phyloP scores from a whole-genome alignment of 257 asterid species.

The Scutellaria baicalensis region DNA sequence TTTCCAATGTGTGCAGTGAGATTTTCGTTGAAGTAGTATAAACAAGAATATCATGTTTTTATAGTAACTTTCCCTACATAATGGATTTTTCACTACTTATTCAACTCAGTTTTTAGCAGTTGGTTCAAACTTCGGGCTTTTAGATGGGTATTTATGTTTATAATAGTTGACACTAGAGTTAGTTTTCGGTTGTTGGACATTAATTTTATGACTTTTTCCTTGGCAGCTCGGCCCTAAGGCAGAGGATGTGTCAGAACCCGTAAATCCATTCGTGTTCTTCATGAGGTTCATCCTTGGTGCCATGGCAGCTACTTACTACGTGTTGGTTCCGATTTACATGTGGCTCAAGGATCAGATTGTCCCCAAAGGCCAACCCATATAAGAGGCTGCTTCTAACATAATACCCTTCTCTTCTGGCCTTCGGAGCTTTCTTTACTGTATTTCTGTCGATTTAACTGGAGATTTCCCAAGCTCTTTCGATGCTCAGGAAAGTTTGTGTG shows the following conservation, averaged over 20 bases:
- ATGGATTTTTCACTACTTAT: neutral
- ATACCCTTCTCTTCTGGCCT: neutral
- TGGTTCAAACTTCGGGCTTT: neutral
- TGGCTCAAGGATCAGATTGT: slow-evolving; percentile 85
- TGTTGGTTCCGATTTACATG: slow-evolving; percentile 88
- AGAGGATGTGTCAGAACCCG: slow-evolving; percentile 72
- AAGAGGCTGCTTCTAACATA: slow-evolving; percentile 9
- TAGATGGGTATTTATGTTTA: neutral
- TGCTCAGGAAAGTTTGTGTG: neutral
- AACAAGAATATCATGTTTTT: neutral
- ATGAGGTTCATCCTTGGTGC: slow-evolving; percentile 65
- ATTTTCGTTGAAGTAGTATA: neutral
- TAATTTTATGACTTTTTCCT: neutral
- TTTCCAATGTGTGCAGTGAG: neutral
- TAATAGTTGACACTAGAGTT: neutral
- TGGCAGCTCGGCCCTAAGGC: slow-evolving; percentile 85
- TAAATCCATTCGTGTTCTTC: slow-evolving; percentile 55
- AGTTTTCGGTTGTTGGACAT: neutral
- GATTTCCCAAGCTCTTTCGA: neutral
- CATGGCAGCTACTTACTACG: slow-evolving; percentile 70
- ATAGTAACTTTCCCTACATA: neutral
- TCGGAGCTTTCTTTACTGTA: slow-evolving; percentile 9
- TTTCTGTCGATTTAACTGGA: neutral
- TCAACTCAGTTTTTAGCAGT: neutral
- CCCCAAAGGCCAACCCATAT: slow-evolving; percentile 80